Base-by-base conservation (phyloP, 2,329 filamentous ascomycete genomes). In the Sporothrix euskadiensis region DNA sequence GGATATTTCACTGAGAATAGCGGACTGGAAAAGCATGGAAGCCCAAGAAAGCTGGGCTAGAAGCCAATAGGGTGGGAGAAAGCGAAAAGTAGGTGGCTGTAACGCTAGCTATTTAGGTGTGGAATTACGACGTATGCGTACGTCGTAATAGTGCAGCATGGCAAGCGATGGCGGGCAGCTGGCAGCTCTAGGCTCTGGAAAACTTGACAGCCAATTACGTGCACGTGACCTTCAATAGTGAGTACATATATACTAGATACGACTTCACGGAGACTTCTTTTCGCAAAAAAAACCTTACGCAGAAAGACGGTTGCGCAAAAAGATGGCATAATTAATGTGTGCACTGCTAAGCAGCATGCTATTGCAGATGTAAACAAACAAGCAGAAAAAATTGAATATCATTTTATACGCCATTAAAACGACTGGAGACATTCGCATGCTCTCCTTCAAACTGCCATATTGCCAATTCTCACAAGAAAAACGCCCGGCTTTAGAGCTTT, bases 21-120 rank as follows among this genome's bases (percentile, higher is more conserved):
- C 4, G n/a, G 44, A 52, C 68, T 41, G 68, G 49, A 57, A 57
- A 44, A 56, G 65, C 44, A 54, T 22, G 16, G 63, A 47, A 66
- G 63, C 26, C 65, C 26, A 69, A 61, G 22, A 44, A 66, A 61
- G 35, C 35, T 44, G 39, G 35, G 39, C 39, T 10, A 26, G 47
- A 65, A 35, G 35, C 35, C 35, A 35, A 35, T 1, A n/a, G 57
- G 57, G 56, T 16, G 22, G 30, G 12, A 19, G 56, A 59, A 39
- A 56, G 4, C 22, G 26, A 52, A 22, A 22, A 69, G 47, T 56
- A 54, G 30, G 65, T 54, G 66, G 66, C 66, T 69, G 66, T 69
- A 47, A 47, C 47, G 66, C 66, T 69, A 69, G 66, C 30, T 54
- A 22, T 56, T 26, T 19, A 12, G 14, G 47, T 39, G 47, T 26